Base-by-base conservation (phyloP, 208 protist species). In the Herpetomonas samuelpessoai region DNA sequence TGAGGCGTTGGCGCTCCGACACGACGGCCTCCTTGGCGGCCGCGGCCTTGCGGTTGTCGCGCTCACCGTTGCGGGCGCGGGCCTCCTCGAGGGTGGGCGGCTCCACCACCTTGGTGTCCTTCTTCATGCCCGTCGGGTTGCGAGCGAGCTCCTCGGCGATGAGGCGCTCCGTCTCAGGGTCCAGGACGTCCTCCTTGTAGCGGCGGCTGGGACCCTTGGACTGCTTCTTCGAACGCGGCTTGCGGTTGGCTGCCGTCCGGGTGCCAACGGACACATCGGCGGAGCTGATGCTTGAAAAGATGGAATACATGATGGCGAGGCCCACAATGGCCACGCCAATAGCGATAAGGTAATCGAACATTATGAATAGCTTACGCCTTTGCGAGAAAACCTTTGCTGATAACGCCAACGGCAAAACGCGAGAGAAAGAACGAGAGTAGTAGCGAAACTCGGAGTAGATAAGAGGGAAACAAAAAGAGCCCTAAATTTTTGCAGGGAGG, bases 321-420 rank as follows among this genome's bases (percentile, higher is more conserved):
- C 70, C 83, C 18, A 80, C 53, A 1, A 90, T 52, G 52, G 80
- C 82, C 10, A 82, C 72, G 22, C 64, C 77, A 58, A 90, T 59
- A 4, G 80, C 82, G 62, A 90, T 72, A 52, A 90, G 71, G 57
- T 83, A 88, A 35, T 92, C 86, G 27, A 92, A 57, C 71, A 81
- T 86, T 35, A 10, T 46, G 3, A 14, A 14, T 45, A 18, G 24
- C 44, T 16, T 18, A 16, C 16, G 27, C 22, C 9, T n/a, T 19
- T 53, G 2, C 24, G 1, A 4, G 26, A n/a, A 19, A 31, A 31
- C n/a, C n/a, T n/a, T n/a, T n/a, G n/a, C n/a, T n/a, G n/a, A n/a
- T n/a, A n/a, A n/a, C n/a, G n/a, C n/a, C n/a, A n/a, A n/a, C n/a
- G n/a, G n/a, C n/a, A n/a, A n/a, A n/a, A n/a, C n/a, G n/a, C n/a